Base-by-base conservation (phyloP, 768 basidiomycete genomes). In the Podaxis pistillaris region DNA sequence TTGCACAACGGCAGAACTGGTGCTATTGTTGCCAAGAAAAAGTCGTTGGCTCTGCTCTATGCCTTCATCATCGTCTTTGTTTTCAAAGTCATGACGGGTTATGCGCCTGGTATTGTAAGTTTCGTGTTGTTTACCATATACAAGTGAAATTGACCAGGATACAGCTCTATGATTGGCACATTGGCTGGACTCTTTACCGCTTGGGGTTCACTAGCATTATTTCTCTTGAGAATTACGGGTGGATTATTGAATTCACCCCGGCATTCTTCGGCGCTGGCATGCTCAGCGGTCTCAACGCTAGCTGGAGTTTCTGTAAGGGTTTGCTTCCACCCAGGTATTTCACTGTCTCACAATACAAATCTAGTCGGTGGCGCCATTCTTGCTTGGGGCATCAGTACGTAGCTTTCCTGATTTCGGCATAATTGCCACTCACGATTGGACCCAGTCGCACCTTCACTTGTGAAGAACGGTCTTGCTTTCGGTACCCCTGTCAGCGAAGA, bases 201-300 rank as follows among this genome's bases (percentile, higher is more conserved):
- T 66, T 86, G 26, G 86, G 84, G n/a, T 86, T 83, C 75, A 82
- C 79, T 9, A 78, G 79, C 65, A 85, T 86, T 69, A 86, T 88
- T 64, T 74, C 74, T 13, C 72, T 85, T 55, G 86, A 86, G 56
- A 85, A 85, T 68, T 85, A 78, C 62, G 83, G 85, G 26, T 86
- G 85, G 83, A 76, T 69, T 54, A 74, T 84, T 61, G 81, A 84
- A 67, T 81, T 81, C 64, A 83, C 81, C 0, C 83, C 83, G 19
- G 85, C 85, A 4, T 87, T 86, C 74, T 82, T 82, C 57, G 84
- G 85, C 58, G 82, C 80, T 52, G 85, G 85, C 17, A 82, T 85
- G 82, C 75, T 86, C 62, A 81, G 80, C 63, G 84, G 84, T 50
- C 67, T 83, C 60, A 86, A 85, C 55, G 78, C 84, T 11, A 82